Percentiles rank a stretch among this genome's conserved stretches.
Conservation (phyloP, 352 stramenopile genomes). For the Phytophthora parvispora region DNA sequence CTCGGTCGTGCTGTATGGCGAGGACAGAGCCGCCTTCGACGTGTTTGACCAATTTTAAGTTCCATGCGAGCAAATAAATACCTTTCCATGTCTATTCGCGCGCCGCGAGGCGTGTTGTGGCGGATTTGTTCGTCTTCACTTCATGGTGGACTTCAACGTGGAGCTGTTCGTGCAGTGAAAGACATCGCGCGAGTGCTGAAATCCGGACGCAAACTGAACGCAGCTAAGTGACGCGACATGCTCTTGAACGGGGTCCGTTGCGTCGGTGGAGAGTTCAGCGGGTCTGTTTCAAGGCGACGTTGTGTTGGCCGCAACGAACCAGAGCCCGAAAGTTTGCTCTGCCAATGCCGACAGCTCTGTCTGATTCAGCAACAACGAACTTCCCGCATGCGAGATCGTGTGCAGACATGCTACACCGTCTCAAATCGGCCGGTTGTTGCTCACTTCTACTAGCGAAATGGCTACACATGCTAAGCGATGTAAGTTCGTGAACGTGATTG, state of each 20-base stretch:
- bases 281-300: slow-evolving; percentile 8
- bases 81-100: slow-evolving; percentile 34
- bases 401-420: neutral
- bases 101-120: neutral
- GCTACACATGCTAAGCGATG: neutral
- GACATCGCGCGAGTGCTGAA: slow-evolving; percentile 1
- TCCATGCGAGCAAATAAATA: slow-evolving; percentile 37
- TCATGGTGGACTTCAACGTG: neutral
- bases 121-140: slow-evolving; percentile 3
- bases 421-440: neutral
- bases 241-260: no score
- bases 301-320: neutral
- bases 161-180: neutral
- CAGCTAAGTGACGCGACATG: neutral
- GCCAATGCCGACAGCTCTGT: neutral
- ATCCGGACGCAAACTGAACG: slow-evolving; percentile 24
- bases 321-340: neutral
- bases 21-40: slow-evolving; percentile 88
- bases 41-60: slow-evolving; percentile 91
- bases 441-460: slow-evolving; percentile 1
- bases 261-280: neutral
- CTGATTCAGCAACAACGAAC: neutral
- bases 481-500: neutral
- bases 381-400: neutral
- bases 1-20: slow-evolving; percentile 82